Percentiles rank a stretch among this genome's conserved stretches.
These are phyloP conservation scores for Lomentospora prolificans DNA, from an alignment of 2,329 filamentous ascomycete species.

Conservation along the genomic window DNA sequence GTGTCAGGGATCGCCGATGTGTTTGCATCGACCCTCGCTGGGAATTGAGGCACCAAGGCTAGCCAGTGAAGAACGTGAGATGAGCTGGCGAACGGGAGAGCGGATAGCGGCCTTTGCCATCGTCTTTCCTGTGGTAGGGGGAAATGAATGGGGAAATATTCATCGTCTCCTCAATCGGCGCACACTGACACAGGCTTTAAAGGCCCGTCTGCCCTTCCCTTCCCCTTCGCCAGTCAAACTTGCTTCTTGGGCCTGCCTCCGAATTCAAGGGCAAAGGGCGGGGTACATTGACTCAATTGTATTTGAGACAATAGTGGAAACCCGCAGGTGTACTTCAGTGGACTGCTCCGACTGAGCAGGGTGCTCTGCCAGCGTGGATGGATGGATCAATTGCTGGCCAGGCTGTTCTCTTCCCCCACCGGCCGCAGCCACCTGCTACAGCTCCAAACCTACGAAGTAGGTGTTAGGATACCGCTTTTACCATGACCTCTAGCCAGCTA, in stretches of 20 bases:
- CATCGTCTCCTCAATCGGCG: neutral
- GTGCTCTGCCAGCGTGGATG: too few relatives aligned
- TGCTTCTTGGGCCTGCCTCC: neutral
- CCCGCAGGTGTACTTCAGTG: too few relatives aligned
- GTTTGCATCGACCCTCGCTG: neutral
- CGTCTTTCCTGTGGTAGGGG: neutral
- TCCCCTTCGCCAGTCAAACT: neutral
- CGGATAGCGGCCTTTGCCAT: neutral
- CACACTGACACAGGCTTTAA: neutral
- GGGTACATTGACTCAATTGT: neutral
- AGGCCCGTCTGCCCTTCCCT: neutral
- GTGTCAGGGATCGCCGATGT: neutral
- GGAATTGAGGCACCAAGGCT: neutral
- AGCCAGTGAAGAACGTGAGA: neutral
- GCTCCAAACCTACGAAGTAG: too few relatives aligned
- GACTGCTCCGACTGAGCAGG: too few relatives aligned
- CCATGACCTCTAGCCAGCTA: too few relatives aligned
- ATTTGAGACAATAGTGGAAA: too few relatives aligned
- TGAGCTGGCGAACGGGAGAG: neutral
- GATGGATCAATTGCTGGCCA: too few relatives aligned
- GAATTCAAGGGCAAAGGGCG: neutral
- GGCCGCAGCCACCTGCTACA: too few relatives aligned
- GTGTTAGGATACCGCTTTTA: too few relatives aligned
- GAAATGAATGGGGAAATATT: neutral
- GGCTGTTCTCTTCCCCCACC: too few relatives aligned